Evolutionary conservation across 495 filamentous ascomycete species (phyloP).

Genomic region (Schizothecium vesticola): DNA sequence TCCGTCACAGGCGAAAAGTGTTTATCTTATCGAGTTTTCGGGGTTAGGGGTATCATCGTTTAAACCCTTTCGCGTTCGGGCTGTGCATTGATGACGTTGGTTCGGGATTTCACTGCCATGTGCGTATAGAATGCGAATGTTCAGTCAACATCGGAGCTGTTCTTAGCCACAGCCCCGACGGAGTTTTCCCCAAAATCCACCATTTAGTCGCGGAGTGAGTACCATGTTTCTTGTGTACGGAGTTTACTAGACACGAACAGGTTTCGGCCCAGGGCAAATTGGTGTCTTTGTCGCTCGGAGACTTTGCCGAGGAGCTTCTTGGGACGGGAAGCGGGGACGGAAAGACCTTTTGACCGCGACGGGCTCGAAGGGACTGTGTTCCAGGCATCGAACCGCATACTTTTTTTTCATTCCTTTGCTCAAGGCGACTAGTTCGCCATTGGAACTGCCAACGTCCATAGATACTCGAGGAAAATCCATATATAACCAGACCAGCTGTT

Average conservation of each 20-base stretch:
- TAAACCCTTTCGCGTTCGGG: too few species aligned
- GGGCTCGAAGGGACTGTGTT: neutral
- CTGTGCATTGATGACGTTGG: neutral
- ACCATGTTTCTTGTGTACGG: too few species aligned
- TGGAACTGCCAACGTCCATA: neutral
- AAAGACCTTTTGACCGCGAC: neutral
- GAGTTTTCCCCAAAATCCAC: neutral
- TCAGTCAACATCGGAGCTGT: neutral
- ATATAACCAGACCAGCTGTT: neutral
- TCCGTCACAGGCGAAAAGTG: neutral
- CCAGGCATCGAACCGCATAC: neutral
- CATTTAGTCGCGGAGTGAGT: too few species aligned
- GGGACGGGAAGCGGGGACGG: neutral
- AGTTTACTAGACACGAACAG: neutral
- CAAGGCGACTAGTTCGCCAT: neutral
- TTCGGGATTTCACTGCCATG: neutral
- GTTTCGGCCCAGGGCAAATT: neutral
- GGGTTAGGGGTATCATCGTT: neutral
- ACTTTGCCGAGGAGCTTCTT: neutral
- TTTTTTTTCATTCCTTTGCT: neutral
- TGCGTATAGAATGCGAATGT: neutral
- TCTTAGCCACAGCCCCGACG: neutral
- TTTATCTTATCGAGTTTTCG: slow-evolving; percentile 1
- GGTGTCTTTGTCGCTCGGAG: neutral
- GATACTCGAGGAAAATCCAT: neutral